Percentiles rank a stretch among this genome's conserved stretches.
Conservation (phyloP, 768 basidiomycete species). For the Cystofilobasidium macerans region DNA sequence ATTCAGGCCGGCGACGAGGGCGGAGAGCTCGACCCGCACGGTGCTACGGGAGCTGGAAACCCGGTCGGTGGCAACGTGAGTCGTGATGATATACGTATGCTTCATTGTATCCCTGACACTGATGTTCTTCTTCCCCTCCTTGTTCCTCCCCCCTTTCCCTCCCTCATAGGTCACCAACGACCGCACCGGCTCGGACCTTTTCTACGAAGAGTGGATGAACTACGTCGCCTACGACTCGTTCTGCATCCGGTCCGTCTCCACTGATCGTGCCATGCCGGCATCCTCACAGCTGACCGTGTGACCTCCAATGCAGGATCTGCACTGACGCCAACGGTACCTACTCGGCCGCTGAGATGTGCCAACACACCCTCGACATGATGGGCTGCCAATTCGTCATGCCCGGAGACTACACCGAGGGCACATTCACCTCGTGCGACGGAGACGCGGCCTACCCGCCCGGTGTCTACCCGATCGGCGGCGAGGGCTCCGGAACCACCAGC, state of each 20-base stretch:
- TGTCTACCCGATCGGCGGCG: slow-evolving; percentile 45
- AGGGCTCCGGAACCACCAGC: slow-evolving; percentile 41
- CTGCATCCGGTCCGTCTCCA: slow-evolving; percentile 37
- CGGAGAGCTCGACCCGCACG: slow-evolving; percentile 45
- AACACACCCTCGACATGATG: slow-evolving; percentile 36
- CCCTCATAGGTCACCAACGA: slow-evolving; percentile 40
- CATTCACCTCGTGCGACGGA: slow-evolving; percentile 38
- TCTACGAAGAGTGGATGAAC: slow-evolving; percentile 39
- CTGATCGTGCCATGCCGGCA: no score
- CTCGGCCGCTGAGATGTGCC: slow-evolving; percentile 38
- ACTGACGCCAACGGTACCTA: slow-evolving; percentile 42
- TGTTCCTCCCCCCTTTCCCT: not conserved
- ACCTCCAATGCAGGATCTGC: slow-evolving; percentile 33
- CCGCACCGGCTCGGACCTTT: slow-evolving; percentile 37
- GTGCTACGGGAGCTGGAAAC: slow-evolving; percentile 36
- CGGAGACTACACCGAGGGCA: slow-evolving; percentile 37
- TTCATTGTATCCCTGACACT: no score
- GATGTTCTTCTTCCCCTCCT: not conserved
- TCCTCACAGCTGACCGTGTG: no score
- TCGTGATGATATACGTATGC: not conserved
- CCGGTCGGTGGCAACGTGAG: slow-evolving; percentile 40
- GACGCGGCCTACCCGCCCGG: slow-evolving; percentile 40
- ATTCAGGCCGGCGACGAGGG: slow-evolving; percentile 39
- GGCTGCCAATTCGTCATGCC: slow-evolving; percentile 37
- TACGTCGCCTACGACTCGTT: slow-evolving; percentile 38